Conservation (phyloP, 1,284 basidiomycete genomes). For the Jaminaea rosea region DNA sequence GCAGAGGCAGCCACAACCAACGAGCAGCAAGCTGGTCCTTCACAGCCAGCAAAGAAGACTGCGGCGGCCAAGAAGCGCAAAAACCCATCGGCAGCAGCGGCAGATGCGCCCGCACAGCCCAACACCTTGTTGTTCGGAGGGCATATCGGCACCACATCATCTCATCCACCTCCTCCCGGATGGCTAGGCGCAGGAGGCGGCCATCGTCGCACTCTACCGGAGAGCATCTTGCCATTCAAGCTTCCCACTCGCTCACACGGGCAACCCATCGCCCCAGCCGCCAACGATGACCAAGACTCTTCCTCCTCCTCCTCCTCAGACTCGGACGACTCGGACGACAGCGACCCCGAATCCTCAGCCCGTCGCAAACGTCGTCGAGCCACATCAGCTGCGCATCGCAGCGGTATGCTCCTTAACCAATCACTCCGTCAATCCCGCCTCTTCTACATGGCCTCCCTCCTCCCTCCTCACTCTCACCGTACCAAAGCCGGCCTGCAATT, state of each 20-base stretch:
- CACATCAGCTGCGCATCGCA: too few species aligned
- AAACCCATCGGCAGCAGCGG: background rate
- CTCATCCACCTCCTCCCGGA: background rate
- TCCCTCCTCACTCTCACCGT: constrained; percentile 26
- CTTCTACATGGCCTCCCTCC: constrained; percentile 37
- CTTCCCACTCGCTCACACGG: background rate
- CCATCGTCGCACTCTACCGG: background rate
- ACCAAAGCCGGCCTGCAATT: constrained; percentile 23
- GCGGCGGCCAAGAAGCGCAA: background rate
- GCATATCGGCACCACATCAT: background rate
- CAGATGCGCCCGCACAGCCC: background rate
- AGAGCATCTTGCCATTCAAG: background rate
- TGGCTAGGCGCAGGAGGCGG: background rate
- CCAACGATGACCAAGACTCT: too few species aligned
- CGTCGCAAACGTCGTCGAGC: too few species aligned
- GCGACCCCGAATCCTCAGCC: too few species aligned
- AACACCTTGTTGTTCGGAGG: background rate
- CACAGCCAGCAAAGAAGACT: background rate
- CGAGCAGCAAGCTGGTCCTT: background rate
- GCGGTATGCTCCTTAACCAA: constrained; percentile 35
- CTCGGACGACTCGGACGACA: too few species aligned
- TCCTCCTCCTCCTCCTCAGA: too few species aligned
- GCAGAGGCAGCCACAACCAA: background rate
- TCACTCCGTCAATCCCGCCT: constrained; percentile 42
- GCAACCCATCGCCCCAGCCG: too few species aligned